Evolutionary conservation across 352 stramenopile species (phyloP).

Genomic region (Phytopythium kandeliae): DNA sequence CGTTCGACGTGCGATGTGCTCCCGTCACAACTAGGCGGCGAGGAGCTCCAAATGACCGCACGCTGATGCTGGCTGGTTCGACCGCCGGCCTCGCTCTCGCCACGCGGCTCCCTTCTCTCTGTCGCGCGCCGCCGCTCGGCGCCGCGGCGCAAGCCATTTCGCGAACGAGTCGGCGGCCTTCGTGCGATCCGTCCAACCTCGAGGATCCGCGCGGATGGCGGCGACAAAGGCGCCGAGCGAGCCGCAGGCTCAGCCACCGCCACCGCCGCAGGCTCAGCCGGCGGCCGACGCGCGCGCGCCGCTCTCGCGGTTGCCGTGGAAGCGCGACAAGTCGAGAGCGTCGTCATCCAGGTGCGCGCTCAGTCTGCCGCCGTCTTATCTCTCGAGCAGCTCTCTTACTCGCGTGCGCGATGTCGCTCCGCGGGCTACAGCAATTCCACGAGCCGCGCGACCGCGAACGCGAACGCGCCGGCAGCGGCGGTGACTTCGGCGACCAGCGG

Average conservation of each 20-base stretch:
- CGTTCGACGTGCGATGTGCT: no score
- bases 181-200: no score
- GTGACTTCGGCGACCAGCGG: neutral
- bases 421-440: neutral
- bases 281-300: neutral
- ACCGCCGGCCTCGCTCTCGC: no score
- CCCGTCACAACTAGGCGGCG: no score
- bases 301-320: neutral
- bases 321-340: slow-evolving; percentile 1
- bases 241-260: neutral
- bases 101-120: no score
- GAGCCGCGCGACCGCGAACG: neutral
- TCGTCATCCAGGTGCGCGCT: neutral
- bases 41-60: no score
- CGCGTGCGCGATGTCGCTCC: neutral
- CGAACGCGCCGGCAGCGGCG: no score
- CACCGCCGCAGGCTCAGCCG: neutral
- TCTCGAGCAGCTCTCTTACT: neutral
- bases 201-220: no score
- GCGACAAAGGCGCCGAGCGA: neutral
- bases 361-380: no score
- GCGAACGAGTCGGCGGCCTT: neutral
- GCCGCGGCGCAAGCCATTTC: neutral
- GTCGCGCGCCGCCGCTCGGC: no score
- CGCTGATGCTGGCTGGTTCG: no score